phyloP scores from a whole-genome alignment of 2,329 filamentous ascomycete species.

The Pseudocercospora musae region DNA sequence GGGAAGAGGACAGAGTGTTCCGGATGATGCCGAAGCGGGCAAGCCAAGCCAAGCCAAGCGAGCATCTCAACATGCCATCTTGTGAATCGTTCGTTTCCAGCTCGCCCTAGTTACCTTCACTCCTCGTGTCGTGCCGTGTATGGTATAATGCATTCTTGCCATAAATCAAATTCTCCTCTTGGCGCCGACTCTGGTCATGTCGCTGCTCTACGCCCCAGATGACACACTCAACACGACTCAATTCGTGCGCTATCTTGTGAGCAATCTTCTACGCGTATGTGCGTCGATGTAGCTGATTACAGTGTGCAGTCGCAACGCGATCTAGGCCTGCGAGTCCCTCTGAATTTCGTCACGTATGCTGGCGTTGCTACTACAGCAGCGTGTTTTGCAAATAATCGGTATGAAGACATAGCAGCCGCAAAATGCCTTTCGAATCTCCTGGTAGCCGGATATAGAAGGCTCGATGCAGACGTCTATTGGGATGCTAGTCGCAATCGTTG shows the following conservation, averaged over 20 bases:
- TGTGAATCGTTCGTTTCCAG: neutral
- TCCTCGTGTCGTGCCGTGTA: neutral
- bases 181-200: neutral
- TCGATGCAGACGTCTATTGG: constrained; percentile 64
- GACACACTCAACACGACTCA: neutral
- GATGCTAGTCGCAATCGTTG: constrained; percentile 53
- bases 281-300: constrained; percentile 2
- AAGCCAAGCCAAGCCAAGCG: too few species aligned
- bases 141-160: neutral
- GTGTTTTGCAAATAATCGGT: constrained; percentile 56
- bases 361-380: constrained; percentile 56
- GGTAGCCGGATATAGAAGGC: constrained; percentile 55
- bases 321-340: constrained; percentile 56
- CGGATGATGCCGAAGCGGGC: neutral
- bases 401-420: constrained; percentile 49
- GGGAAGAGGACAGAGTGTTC: neutral
- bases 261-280: neutral
- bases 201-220: constrained; percentile 1
- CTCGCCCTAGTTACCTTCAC: neutral
- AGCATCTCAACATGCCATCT: neutral
- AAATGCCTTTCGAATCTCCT: constrained; percentile 63
- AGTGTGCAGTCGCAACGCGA: constrained; percentile 58
- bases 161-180: neutral
- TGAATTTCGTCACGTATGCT: constrained; percentile 60
- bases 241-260: constrained; percentile 29